Conservation (phyloP, 768 basidiomycete genomes). For the Chalciporus sphaerocephalus region DNA sequence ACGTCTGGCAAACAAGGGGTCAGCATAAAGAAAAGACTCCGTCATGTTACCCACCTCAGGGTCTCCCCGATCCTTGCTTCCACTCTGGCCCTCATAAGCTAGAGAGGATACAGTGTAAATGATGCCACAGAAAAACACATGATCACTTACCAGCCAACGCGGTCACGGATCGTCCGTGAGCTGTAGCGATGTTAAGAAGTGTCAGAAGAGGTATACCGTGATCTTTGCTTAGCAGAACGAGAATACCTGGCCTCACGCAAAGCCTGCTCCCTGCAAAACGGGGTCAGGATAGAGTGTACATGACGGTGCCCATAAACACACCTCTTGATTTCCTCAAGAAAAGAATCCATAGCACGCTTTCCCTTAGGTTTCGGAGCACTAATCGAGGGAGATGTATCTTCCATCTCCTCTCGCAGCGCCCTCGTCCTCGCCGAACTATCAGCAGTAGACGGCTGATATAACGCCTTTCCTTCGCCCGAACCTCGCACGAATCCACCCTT, state of each 20-base stretch:
- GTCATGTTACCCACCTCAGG: constrained; percentile 54
- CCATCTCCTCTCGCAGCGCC: constrained; percentile 27
- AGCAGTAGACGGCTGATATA: constrained; percentile 43
- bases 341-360: constrained; percentile 93
- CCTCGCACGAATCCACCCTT: constrained; percentile 59
- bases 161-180: constrained; percentile 75
- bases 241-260: constrained; percentile 82
- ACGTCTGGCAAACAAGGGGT: constrained; percentile 52
- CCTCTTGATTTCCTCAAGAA: constrained; percentile 96
- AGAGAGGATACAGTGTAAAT: constrained; percentile 4
- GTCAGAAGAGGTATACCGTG: background rate
- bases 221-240: constrained; percentile 49
- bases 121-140: background rate
- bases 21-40: background rate
- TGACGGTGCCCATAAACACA: constrained; percentile 34
- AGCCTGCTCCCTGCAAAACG: constrained; percentile 76
- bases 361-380: constrained; percentile 74
- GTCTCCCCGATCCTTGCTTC: constrained; percentile 85
- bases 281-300: constrained; percentile 1
- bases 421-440: constrained; percentile 31
- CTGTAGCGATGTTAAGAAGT: constrained; percentile 25
- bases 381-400: constrained; percentile 55
- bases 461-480: constrained; percentile 35
- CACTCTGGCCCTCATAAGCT: constrained; percentile 90
- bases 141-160: constrained; percentile 73